Evolutionary conservation across 1,284 basidiomycete genomes (phyloP).

Genomic region (Trichosporon inkin): DNA sequence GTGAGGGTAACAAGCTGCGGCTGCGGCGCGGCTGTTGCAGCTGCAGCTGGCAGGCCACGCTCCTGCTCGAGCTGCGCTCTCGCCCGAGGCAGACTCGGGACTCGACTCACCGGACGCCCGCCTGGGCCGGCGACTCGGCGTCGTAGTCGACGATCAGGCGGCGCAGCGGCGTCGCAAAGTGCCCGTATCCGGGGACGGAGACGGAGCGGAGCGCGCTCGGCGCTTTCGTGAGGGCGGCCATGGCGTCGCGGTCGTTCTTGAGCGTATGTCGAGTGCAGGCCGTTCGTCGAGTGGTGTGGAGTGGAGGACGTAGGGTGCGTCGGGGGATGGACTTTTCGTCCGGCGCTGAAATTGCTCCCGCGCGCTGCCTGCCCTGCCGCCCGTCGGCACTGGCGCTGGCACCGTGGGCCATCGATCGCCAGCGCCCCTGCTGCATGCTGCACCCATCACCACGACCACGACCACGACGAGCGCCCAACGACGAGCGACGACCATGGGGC

Average conservation of each 20-base stretch:
- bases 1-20: no score
- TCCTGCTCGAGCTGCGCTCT: neutral
- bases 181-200: slow-evolving; percentile 44
- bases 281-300: neutral
- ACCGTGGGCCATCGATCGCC: neutral
- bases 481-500: slow-evolving; percentile 23
- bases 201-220: slow-evolving; percentile 29
- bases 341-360: neutral
- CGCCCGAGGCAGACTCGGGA: slow-evolving; percentile 12
- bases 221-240: neutral
- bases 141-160: slow-evolving; percentile 48
- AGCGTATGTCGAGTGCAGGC: neutral
- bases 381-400: neutral
- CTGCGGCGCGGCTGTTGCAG: no score
- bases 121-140: slow-evolving; percentile 37
- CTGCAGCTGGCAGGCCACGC: no score
- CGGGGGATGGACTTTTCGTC: neutral
- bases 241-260: neutral
- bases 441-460: neutral
- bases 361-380: neutral
- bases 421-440: no score
- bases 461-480: neutral
- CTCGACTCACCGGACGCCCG: slow-evolving; percentile 43
- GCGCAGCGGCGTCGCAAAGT: slow-evolving; percentile 46
- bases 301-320: neutral